Conservation (phyloP, 202 grass and related monocot genomes). For the Cymbopogon flexuosus region DNA sequence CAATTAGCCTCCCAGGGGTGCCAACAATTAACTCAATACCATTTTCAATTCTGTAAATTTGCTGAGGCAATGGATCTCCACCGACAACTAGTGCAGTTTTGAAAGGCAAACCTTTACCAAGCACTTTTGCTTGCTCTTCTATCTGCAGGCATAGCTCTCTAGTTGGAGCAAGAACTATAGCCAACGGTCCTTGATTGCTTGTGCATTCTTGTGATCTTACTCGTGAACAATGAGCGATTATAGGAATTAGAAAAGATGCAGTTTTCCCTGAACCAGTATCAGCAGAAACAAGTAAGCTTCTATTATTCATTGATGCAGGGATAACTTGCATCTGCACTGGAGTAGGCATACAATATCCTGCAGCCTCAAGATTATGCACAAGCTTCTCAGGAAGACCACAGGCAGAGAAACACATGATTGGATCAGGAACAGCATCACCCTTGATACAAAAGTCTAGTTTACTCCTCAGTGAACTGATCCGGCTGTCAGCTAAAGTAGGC, state of each 20-base stretch:
- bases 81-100: slow-evolving; percentile 89
- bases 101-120: slow-evolving; percentile 86
- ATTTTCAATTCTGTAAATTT: slow-evolving; percentile 80
- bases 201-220: not conserved
- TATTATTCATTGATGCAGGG: slow-evolving; percentile 63
- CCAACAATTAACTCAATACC: slow-evolving; percentile 74
- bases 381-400: slow-evolving; percentile 70
- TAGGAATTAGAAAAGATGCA: slow-evolving; percentile 76
- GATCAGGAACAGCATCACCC: slow-evolving; percentile 56
- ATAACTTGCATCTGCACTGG: slow-evolving; percentile 92
- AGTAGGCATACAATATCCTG: slow-evolving; percentile 64
- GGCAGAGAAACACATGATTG: slow-evolving; percentile 67
- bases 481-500: slow-evolving; percentile 33
- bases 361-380: slow-evolving; percentile 72
- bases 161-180: slow-evolving; percentile 79
- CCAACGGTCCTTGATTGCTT: slow-evolving; percentile 46
- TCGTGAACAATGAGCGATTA: slow-evolving; percentile 58
- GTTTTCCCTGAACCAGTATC: slow-evolving; percentile 71
- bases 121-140: slow-evolving; percentile 84
- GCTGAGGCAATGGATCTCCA: slow-evolving; percentile 68
- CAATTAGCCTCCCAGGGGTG: slow-evolving; percentile 85
- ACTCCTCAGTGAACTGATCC: slow-evolving; percentile 60
- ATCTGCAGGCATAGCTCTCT: slow-evolving; percentile 86
- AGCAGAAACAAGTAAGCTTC: slow-evolving; percentile 78
- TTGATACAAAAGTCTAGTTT: slow-evolving; percentile 71